Evolutionary conservation across 768 basidiomycete genomes (phyloP).

Genomic region (Pisolithus albus): DNA sequence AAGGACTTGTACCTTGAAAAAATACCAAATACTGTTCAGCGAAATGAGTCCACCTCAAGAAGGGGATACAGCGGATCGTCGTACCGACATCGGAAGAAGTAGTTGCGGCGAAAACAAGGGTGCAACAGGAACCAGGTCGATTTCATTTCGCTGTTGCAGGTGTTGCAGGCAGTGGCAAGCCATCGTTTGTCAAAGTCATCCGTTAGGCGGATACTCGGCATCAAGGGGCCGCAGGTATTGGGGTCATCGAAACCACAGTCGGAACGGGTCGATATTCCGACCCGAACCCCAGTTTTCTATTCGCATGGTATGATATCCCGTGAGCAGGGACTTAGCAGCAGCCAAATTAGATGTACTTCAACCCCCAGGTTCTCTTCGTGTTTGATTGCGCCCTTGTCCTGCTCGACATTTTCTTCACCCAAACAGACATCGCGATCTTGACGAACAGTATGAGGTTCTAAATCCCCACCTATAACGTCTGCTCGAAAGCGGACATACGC

Average conservation of each 20-base stretch:
- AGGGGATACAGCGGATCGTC: too few relatives aligned
- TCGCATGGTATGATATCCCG: constrained; percentile 25
- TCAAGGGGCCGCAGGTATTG: constrained; percentile 15
- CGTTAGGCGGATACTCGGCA: constrained; percentile 14
- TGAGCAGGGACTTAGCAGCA: constrained; percentile 20
- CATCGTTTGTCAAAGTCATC: constrained; percentile 24
- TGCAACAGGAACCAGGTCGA: constrained; percentile 11
- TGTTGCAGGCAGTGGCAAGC: constrained; percentile 21
- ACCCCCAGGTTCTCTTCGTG: constrained; percentile 18
- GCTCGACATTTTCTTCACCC: constrained; percentile 13
- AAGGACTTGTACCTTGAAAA: neutral
- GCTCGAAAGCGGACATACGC: constrained; percentile 14
- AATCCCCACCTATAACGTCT: constrained; percentile 12
- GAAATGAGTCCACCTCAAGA: neutral
- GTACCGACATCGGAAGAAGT: constrained; percentile 8
- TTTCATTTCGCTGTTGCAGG: constrained; percentile 26
- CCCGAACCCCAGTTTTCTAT: constrained; percentile 7
- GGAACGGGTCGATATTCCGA: constrained; percentile 18
- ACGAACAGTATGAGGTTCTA: constrained; percentile 7
- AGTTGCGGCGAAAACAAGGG: neutral
- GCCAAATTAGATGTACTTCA: constrained; percentile 25
- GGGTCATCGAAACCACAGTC: constrained; percentile 19
- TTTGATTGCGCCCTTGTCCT: constrained; percentile 13
- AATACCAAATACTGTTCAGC: neutral
- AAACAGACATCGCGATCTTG: constrained; percentile 11